Evolutionary conservation across 192 early-diverging fungal genomes (phyloP).

Genomic region (Jimgerdemannia flammicorona): DNA sequence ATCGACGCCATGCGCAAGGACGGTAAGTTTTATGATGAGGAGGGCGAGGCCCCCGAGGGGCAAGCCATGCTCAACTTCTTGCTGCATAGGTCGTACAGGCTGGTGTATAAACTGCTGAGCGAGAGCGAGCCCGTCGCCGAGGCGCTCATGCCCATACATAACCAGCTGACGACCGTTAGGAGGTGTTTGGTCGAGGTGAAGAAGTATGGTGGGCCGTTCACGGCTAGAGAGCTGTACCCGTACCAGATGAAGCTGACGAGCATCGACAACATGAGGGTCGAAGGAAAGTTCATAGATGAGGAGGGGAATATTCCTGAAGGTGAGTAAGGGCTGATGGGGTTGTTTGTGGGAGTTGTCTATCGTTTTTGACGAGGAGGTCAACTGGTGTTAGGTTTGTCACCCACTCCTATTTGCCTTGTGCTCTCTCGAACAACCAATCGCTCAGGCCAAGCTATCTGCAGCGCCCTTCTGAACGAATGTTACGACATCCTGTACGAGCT

Average conservation of each 20-base stretch:
- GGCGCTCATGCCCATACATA: constrained; percentile 63
- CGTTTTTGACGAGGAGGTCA: no score
- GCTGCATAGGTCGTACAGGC: constrained; percentile 71
- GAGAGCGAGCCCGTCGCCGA: constrained; percentile 69
- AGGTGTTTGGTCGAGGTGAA: constrained; percentile 62
- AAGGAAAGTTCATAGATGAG: constrained; percentile 85
- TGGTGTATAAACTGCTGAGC: constrained; percentile 67
- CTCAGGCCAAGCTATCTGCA: constrained; percentile 82
- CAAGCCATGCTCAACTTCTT: constrained; percentile 64
- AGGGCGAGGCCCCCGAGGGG: constrained; percentile 57
- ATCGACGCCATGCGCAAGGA: constrained; percentile 68
- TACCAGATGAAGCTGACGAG: constrained; percentile 84
- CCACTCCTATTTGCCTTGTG: no score
- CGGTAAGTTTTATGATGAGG: constrained; percentile 63
- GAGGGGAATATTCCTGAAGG: constrained; percentile 70
- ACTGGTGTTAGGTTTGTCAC: no score
- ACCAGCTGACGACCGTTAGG: constrained; percentile 68
- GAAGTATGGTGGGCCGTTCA: constrained; percentile 59
- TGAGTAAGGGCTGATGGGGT: not conserved
- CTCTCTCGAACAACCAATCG: not conserved
- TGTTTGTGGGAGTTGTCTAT: not conserved
- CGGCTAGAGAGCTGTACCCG: constrained; percentile 63
- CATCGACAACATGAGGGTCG: constrained; percentile 75
- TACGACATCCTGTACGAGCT: constrained; percentile 81
- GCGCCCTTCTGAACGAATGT: constrained; percentile 82